Base-by-base conservation (phyloP, 2,329 filamentous ascomycete genomes). In the Xylaria sp. region DNA sequence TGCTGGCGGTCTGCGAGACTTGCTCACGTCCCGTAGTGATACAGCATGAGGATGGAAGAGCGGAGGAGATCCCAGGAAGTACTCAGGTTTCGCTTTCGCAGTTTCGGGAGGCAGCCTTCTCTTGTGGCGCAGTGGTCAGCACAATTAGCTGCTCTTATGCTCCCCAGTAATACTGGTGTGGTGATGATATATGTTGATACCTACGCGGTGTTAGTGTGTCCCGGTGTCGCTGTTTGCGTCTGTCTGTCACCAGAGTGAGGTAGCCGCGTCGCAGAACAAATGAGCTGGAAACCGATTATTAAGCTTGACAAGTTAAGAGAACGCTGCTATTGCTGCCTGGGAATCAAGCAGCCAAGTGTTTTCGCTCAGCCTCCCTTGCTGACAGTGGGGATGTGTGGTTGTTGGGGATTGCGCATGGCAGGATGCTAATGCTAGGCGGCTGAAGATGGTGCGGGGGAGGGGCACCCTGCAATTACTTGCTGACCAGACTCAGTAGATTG, bases 391-490 rank as follows among this genome's bases (percentile, higher is more conserved):
- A 34, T 34, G 9, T 10, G 5, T 34, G 8, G 34, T 37, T 37
- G 34, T 37, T 37, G 34, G 48, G 48, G 18, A 6, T 50, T 23
- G 23, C 23, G 20, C 4, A 23, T 9, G 10, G 51, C 4, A 54
- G 51, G 51, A 54, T 54, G 51, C 51, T 54, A 15, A 54, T 34
- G 51, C 51, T 54, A 28, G 51, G 51, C 51, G 28, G 12, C 12
- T 8, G 51, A 25, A 1, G 15, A 13, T 12, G 50, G 50, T 2
- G 23, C 13, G 23, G 9, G 50, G 23, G 12, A 25, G 10, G 25
- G 23, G 50, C 5, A 18, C 15, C 15, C 13, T n/a, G 15, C 20
- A 46, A 46, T 46, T n/a, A 37, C 41, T 46, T 7, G 41, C 41
- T 46, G 41, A 46, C 41, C 41, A n/a, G 15, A n/a, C 0, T 25